Conservation (phyloP, 1,284 basidiomycete genomes). For the Phaffia rhodozyma region DNA sequence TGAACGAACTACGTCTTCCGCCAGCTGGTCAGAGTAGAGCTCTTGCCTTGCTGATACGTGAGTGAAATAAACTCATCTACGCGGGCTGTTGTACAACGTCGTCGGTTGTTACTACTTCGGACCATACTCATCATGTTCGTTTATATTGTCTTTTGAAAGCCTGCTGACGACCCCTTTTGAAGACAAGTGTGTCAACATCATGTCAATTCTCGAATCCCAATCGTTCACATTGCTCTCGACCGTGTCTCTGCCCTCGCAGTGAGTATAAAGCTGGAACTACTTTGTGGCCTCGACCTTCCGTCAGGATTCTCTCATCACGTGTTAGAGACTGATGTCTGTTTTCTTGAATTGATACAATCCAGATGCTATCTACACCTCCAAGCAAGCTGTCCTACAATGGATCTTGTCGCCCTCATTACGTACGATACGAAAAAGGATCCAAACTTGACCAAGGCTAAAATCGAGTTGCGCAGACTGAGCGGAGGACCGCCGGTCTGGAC, state of each 20-base stretch:
- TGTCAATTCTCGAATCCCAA: neutral
- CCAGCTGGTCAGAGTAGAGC: no score
- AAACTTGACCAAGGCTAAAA: neutral
- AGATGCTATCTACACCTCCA: constrained; percentile 9
- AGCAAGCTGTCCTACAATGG: constrained; percentile 14
- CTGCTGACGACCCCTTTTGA: no score
- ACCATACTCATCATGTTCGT: no score
- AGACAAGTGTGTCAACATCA: no score
- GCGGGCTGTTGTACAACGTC: no score
- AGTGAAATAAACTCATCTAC: no score
- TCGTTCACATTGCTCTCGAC: constrained; percentile 9
- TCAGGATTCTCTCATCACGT: neutral
- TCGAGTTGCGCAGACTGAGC: constrained; percentile 5
- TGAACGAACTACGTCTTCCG: no score
- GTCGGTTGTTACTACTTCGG: no score
- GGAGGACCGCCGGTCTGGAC: constrained; percentile 13
- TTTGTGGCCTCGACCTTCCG: no score
- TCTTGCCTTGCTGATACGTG: no score
- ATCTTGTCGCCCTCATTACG: constrained; percentile 12
- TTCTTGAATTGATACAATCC: neutral
- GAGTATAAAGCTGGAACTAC: neutral
- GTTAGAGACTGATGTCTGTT: neutral
- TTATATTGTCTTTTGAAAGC: no score
- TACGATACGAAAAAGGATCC: neutral
- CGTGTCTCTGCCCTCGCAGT: constrained; percentile 1